These are phyloP conservation scores for Ceratobasidium theobromae DNA, from an alignment of 1,284 basidiomycete species.

Conservation along the genomic window DNA sequence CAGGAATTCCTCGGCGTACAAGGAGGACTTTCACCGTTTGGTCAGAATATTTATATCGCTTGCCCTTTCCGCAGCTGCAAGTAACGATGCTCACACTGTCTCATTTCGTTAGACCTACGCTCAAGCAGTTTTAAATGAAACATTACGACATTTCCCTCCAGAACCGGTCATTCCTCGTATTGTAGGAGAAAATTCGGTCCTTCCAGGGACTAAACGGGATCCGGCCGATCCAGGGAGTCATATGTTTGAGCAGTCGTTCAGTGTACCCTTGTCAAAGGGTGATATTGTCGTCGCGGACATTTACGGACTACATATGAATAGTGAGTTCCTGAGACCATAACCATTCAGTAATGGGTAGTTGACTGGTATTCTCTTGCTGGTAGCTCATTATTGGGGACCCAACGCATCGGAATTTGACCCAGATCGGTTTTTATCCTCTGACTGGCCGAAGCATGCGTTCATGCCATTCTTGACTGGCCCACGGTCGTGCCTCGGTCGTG, in stretches of 20 bases:
- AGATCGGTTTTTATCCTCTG: background rate
- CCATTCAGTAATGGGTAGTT: background rate
- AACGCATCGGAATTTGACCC: slow-evolving; percentile 12
- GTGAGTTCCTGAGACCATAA: background rate
- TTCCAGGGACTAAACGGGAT: background rate
- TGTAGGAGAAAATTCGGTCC: background rate
- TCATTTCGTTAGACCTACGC: slow-evolving; percentile 22
- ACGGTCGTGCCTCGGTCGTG: slow-evolving; percentile 7
- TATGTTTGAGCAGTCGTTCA: background rate
- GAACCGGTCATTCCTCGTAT: slow-evolving; percentile 6
- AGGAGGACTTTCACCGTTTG: slow-evolving; percentile 2
- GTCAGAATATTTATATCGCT: background rate
- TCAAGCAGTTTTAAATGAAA: slow-evolving; percentile 11
- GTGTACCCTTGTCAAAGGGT: background rate
- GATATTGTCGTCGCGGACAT: background rate
- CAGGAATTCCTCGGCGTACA: background rate
- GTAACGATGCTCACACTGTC: background rate
- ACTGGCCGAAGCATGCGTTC: slow-evolving; percentile 22
- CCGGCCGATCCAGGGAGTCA: too few species aligned
- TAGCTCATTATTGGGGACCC: slow-evolving; percentile 12
- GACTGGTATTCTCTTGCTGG: background rate
- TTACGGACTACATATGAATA: slow-evolving; percentile 13
- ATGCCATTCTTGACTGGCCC: slow-evolving; percentile 5
- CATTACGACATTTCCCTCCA: slow-evolving; percentile 2
- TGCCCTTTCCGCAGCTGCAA: background rate